A percentile compares a stretch with the other conserved stretches of the same genome.
Conservation (phyloP, 148 eudicot genomes). For the Vaccinium corymbosum region DNA sequence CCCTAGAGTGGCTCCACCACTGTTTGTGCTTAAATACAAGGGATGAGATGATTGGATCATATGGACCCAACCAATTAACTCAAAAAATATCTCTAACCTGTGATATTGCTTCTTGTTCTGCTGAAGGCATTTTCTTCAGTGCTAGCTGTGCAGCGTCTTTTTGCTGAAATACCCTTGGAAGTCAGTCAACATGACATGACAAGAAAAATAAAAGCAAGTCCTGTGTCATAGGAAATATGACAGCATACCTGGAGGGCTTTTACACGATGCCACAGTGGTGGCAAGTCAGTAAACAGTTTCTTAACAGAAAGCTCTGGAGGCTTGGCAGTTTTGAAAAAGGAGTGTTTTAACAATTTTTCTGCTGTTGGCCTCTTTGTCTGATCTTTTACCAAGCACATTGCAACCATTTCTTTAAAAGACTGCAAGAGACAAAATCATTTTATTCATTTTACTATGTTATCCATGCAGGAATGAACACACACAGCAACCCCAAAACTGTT, state of each 20-base stretch:
- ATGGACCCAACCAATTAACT: background rate
- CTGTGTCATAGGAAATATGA: conserved; percentile 5
- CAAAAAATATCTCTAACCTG: conserved; percentile 16
- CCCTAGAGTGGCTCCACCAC: too few species aligned
- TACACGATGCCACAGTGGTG: conserved; percentile 90
- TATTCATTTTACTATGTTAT: background rate
- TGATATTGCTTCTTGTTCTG: conserved; percentile 95
- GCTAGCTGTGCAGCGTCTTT: conserved; percentile 98
- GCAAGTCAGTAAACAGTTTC: conserved; percentile 82
- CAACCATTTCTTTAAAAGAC: conserved; percentile 98
- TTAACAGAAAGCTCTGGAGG: conserved; percentile 86
- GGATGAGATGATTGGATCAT: background rate
- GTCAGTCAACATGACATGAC: background rate
- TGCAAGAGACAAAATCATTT: conserved; percentile 30
- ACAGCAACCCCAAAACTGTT: background rate
- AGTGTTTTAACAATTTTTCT: conserved; percentile 87
- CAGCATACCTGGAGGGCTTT: conserved; percentile 72
- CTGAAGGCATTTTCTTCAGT: conserved; percentile 85
- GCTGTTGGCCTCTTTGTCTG: conserved; percentile 93
- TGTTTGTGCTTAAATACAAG: background rate
- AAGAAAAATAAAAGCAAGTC: conserved; percentile 14
- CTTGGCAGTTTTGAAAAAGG: conserved; percentile 86
- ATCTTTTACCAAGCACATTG: conserved; percentile 99
- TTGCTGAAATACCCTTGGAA: conserved; percentile 18
- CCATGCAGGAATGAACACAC: background rate